Percentiles rank a stretch among this genome's conserved stretches.
These are phyloP conservation scores for Polygonum maritimum DNA, from an alignment of 148 eudicot genomes.

Conservation along the genomic window DNA sequence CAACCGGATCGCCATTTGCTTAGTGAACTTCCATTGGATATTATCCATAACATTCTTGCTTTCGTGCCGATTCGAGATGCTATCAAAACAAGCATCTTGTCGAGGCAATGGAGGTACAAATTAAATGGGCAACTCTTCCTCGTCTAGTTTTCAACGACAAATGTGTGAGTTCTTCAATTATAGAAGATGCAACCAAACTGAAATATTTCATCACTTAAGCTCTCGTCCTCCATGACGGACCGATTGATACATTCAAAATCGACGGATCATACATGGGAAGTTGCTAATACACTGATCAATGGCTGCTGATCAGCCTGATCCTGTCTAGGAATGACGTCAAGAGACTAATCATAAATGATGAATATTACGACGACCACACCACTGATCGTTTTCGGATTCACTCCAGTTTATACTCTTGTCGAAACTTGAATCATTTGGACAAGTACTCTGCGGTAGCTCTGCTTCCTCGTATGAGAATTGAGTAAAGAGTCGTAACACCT, in stretches of 20 bases:
- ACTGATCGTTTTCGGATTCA: background rate
- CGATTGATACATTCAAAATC: conserved; percentile 50
- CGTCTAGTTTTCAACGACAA: conserved; percentile 36
- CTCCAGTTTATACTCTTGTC: too few relatives aligned
- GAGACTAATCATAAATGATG: background rate
- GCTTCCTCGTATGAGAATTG: too few relatives aligned
- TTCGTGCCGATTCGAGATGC: conserved; percentile 20
- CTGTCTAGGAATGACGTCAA: too few relatives aligned
- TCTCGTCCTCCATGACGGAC: conserved; percentile 47
- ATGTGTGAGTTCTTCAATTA: conserved; percentile 15
- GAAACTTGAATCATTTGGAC: too few relatives aligned
- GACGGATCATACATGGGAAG: conserved; percentile 22
- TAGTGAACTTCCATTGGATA: too few relatives aligned
- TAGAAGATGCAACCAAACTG: conserved; percentile 18
- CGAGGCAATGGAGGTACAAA: conserved; percentile 48
- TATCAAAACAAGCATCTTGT: conserved; percentile 42
- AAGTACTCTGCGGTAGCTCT: too few relatives aligned
- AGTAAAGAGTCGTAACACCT: too few relatives aligned
- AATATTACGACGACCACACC: too few relatives aligned
- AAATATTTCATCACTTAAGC: conserved; percentile 20
- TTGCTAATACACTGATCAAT: conserved; percentile 19
- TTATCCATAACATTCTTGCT: background rate
- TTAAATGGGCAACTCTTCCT: conserved; percentile 44
- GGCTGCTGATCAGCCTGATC: too few relatives aligned
- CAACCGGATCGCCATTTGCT: too few relatives aligned